phyloP scores from a whole-genome alignment of 164 flowering plant genomes.

The Umbilicus rupestris region DNA sequence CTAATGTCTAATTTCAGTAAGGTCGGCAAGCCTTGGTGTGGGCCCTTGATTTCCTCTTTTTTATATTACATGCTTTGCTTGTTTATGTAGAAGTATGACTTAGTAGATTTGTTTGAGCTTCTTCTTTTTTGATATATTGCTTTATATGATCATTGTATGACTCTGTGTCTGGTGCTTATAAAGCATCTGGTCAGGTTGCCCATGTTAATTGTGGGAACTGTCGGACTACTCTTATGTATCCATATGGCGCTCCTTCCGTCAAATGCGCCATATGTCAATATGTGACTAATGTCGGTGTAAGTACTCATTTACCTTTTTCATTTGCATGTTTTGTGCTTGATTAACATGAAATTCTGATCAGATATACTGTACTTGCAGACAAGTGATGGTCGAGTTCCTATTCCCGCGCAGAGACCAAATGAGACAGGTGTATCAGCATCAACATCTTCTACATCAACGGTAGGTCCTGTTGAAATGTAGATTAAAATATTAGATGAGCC shows the following conservation, averaged over 20 bases:
- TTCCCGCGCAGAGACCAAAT: constrained; percentile 49
- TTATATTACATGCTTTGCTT: background rate
- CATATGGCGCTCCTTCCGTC: constrained; percentile 87
- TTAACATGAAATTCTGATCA: background rate
- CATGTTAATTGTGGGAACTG: constrained; percentile 84
- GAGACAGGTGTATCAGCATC: constrained; percentile 33
- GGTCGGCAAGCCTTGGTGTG: background rate
- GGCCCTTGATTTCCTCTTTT: background rate
- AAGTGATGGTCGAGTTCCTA: constrained; percentile 45
- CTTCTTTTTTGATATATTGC: background rate
- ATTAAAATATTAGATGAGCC: background rate
- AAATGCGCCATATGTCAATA: constrained; percentile 86
- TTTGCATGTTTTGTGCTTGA: background rate
- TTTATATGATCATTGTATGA: constrained; percentile 11
- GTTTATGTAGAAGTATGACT: background rate
- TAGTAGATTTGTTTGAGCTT: background rate
- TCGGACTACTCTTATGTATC: constrained; percentile 76
- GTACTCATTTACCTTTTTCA: constrained; percentile 12
- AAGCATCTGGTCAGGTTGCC: constrained; percentile 49
- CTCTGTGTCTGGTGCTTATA: constrained; percentile 12
- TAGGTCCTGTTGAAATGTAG: constrained; percentile 19
- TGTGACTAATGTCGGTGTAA: constrained; percentile 67
- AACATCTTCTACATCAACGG: constrained; percentile 53
- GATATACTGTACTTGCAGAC: constrained; percentile 25
- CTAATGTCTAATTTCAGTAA: background rate